A percentile compares a stretch with the other conserved stretches of the same genome.
These are phyloP conservation scores for Poa pratensis DNA, from an alignment of 176 grass and related monocot genomes.

Conservation along the genomic window DNA sequence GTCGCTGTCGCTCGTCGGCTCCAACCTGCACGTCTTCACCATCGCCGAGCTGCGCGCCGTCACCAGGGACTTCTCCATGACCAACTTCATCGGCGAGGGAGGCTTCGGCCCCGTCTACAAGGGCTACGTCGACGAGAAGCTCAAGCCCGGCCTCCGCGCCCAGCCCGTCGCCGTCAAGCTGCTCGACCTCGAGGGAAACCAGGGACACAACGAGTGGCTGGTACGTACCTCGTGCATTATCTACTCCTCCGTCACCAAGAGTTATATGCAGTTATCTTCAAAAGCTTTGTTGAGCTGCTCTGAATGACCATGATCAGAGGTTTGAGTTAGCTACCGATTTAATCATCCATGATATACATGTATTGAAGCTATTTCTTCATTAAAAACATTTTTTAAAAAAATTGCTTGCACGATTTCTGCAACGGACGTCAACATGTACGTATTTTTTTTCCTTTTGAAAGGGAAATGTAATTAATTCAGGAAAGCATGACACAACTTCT, in stretches of 20 bases:
- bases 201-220: constrained; percentile 94
- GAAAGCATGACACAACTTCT: not conserved
- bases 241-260: not conserved
- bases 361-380: not conserved
- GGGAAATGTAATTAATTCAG: not conserved
- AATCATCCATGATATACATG: not conserved
- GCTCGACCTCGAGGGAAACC: constrained; percentile 75
- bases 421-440: not conserved
- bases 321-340: constrained; percentile 17
- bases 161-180: constrained; percentile 87
- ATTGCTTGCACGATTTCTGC: not conserved
- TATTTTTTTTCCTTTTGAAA: not conserved
- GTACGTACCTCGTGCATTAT: constrained; percentile 36
- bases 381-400: not conserved
- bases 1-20: constrained; percentile 80
- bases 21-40: constrained; percentile 75
- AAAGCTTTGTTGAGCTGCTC: not conserved
- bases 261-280: too few relatives aligned
- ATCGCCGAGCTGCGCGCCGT: constrained; percentile 70
- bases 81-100: constrained; percentile 86
- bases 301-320: not conserved
- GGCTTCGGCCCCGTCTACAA: constrained; percentile 90
- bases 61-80: constrained; percentile 76
- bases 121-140: constrained; percentile 84
- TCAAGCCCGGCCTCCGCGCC: constrained; percentile 62